Conservation (phyloP, 306 rosid species). For the Quercus gilva region DNA sequence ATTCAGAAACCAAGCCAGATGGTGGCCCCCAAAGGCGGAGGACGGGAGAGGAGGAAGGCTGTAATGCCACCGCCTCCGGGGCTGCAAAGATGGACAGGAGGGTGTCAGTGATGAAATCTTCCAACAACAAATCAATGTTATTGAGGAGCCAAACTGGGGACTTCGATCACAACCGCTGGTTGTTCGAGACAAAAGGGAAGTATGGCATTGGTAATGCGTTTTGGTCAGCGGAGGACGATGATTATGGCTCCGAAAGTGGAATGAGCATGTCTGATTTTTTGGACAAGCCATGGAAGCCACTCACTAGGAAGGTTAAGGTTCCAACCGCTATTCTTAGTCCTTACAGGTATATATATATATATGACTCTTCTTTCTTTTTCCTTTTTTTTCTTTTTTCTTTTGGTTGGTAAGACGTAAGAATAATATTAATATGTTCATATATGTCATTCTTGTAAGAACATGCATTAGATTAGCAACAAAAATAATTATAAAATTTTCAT, state of each 20-base stretch:
- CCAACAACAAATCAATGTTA: constrained; percentile 65
- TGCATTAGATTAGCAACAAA: background rate
- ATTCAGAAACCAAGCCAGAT: constrained; percentile 40
- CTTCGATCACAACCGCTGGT: constrained; percentile 87
- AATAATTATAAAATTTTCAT: too few species aligned
- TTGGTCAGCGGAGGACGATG: constrained; percentile 59
- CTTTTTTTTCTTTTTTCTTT: background rate
- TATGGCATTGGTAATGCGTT: constrained; percentile 84
- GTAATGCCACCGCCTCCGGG: constrained; percentile 16
- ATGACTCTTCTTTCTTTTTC: background rate
- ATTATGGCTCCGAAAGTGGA: constrained; percentile 35
- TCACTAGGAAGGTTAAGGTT: constrained; percentile 60
- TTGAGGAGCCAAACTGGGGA: constrained; percentile 74
- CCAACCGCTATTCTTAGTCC: constrained; percentile 69
- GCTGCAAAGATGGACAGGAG: constrained; percentile 55
- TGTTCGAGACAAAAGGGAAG: constrained; percentile 75
- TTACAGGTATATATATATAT: constrained; percentile 49
- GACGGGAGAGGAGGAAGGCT: constrained; percentile 5
- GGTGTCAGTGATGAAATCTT: constrained; percentile 60
- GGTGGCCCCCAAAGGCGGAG: constrained; percentile 20
- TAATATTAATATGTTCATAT: background rate
- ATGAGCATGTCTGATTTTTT: constrained; percentile 69
- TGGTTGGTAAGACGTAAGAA: background rate
- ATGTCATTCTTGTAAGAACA: background rate
- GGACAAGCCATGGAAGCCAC: constrained; percentile 92